Evolutionary conservation across 768 basidiomycete genomes (phyloP), one percentile per base, ranked within the genome.

Genomic region (Exidia glandulosa): DNA sequence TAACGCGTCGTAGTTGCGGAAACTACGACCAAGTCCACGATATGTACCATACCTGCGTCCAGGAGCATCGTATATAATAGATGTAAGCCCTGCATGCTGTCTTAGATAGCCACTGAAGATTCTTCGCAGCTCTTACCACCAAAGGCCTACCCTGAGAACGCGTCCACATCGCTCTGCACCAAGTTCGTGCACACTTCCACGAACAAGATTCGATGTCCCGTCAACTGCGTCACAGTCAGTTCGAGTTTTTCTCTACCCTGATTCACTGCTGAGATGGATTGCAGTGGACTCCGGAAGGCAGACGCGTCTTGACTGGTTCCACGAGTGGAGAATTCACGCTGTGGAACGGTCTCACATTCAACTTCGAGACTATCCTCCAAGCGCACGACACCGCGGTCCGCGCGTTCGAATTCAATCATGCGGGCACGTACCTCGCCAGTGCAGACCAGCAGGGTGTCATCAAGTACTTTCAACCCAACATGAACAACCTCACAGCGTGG

Each of bases 361-460:
- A 98, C 75, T 99, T 98, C 68, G 96, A 99, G 73, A 96, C 95
- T 0, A 97, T 99, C 65, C 82, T 98, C n/a, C 95, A 97, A 74
- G 95, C 94, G 1, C 96, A 99, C 72, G 96, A 99, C 68, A 86
- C 88, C 2, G 89, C 93, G 37, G 90, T 99, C 60, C 92, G 94
- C 37, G 81, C 92, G 0, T 82, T 97, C 70, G 75, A 81, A 16
- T 99, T 94, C 73, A 91, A 91, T 0, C 92, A 96, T 66, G 90
- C 90, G 0, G 96, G 95, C n/a, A 79, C 86, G 16, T 97, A 90
- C 72, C 82, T 99, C 56, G 87, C 90, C 19, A 95, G 93, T 19
- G 85, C 91, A 30, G 96, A 99, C 76, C 91, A 94, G 70, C 83
- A 78, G 36, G 96, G 96, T 9, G 81, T 92, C 61, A 93, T 99